phyloP scores from a whole-genome alignment of 2,329 filamentous ascomycete species.

The Penicillium sp. region DNA sequence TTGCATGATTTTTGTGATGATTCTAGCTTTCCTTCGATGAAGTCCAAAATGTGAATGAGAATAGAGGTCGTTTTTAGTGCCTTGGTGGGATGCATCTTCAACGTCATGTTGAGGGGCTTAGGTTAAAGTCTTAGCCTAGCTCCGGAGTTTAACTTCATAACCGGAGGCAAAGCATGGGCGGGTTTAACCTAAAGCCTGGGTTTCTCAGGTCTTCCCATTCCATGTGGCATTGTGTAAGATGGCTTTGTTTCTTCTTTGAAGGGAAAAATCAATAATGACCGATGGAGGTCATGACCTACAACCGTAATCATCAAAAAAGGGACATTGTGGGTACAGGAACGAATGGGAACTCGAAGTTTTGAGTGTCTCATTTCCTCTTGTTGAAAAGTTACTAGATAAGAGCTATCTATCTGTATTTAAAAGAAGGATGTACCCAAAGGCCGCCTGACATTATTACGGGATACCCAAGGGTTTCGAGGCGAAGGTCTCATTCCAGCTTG shows the following conservation, averaged over 20 bases:
- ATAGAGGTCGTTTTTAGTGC: too few relatives aligned
- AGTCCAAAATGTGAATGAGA: background rate
- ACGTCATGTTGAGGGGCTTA: background rate
- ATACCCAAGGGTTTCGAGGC: too few relatives aligned
- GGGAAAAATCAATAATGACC: background rate
- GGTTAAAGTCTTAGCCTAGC: conserved; percentile 10
- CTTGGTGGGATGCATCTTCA: background rate
- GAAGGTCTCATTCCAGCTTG: background rate
- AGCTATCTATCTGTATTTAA: too few relatives aligned
- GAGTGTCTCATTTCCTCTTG: too few relatives aligned
- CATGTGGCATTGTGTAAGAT: too few relatives aligned
- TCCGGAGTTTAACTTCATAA: background rate
- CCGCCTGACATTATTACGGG: too few relatives aligned
- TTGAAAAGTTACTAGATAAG: too few relatives aligned
- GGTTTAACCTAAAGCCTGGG: background rate
- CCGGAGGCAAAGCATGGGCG: background rate
- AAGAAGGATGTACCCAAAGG: background rate
- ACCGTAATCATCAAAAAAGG: background rate
- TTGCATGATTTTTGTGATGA: conserved; percentile 8
- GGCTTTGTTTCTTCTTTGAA: too few relatives aligned
- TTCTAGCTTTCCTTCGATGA: too few relatives aligned
- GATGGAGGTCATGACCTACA: background rate
- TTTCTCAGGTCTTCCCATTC: background rate
- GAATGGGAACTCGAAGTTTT: too few relatives aligned
- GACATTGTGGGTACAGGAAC: too few relatives aligned